A percentile compares a stretch with the other conserved stretches of the same genome.
phyloP scores from a whole-genome alignment of 176 grass and related monocot genomes.

The Oryza coarctata region DNA sequence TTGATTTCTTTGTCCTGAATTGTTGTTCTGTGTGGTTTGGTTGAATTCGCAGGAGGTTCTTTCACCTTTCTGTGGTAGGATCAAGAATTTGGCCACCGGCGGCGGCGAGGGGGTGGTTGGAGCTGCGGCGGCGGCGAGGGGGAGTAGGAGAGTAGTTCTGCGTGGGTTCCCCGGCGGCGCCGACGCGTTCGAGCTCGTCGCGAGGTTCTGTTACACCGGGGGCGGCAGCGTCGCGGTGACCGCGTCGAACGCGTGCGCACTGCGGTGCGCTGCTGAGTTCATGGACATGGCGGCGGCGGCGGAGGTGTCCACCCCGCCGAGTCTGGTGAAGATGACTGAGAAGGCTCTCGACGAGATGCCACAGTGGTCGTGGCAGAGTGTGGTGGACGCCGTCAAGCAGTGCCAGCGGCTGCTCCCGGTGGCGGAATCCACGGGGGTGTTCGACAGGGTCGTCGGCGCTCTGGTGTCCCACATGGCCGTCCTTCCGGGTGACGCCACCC shows the following conservation, averaged over 20 bases:
- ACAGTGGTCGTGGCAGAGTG: conserved; percentile 76
- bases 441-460: conserved; percentile 51
- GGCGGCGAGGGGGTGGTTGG: conserved; percentile 12
- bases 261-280: conserved; percentile 70
- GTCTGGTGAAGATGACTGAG: conserved; percentile 52
- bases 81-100: conserved; percentile 41
- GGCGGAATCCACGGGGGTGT: conserved; percentile 42
- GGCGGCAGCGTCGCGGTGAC: conserved; percentile 40
- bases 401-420: conserved; percentile 63
- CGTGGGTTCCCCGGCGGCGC: conserved; percentile 71
- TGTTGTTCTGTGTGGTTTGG: neutral
- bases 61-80: conserved; percentile 53
- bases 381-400: conserved; percentile 63
- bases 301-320: conserved; percentile 24
- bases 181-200: conserved; percentile 76
- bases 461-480: conserved; percentile 58
- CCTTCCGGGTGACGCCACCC: conserved; percentile 48
- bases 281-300: conserved; percentile 54
- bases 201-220: conserved; percentile 68
- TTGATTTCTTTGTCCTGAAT: conserved; percentile 28
- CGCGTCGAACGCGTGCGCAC: conserved; percentile 51
- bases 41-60: conserved; percentile 72
- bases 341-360: conserved; percentile 63
- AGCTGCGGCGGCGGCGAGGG: conserved; percentile 24
- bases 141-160: conserved; percentile 46